phyloP scores from a whole-genome alignment of 192 early-diverging fungal genomes.

The Coemansia sp. region DNA sequence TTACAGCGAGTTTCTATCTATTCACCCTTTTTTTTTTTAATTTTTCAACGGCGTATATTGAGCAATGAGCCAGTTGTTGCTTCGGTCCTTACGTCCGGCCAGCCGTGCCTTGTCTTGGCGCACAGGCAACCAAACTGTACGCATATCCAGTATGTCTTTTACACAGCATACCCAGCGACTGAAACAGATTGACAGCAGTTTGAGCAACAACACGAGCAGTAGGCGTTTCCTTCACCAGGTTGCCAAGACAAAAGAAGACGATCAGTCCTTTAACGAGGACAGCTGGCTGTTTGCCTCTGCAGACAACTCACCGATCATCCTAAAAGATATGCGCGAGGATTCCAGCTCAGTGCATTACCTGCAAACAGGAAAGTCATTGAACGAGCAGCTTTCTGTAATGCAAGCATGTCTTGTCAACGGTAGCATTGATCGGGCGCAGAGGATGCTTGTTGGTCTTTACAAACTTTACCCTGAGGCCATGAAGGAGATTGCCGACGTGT shows the following conservation, averaged over 20 bases:
- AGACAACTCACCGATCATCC: conserved; percentile 12
- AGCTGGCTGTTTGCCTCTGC: conserved; percentile 25
- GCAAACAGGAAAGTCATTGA: conserved; percentile 50
- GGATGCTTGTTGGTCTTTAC: conserved; percentile 65
- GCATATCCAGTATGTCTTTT: no score
- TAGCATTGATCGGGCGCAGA: conserved; percentile 70
- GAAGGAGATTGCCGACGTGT: conserved; percentile 65
- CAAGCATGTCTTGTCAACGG: conserved; percentile 77
- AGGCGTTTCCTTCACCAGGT: conserved; percentile 23
- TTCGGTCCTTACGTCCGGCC: conserved; percentile 17
- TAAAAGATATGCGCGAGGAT: conserved; percentile 22
- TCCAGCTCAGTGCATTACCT: conserved; percentile 28
- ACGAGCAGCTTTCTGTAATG: conserved; percentile 76
- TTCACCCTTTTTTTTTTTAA: conserved; percentile 1
- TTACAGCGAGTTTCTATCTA: no score
- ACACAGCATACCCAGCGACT: no score
- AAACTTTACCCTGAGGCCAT: conserved; percentile 69
- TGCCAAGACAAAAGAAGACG: conserved; percentile 13
- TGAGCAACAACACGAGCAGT: background rate
- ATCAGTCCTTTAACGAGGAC: conserved; percentile 11
- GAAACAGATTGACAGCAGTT: no score
- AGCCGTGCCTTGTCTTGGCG: conserved; percentile 4
- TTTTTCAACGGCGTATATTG: background rate
- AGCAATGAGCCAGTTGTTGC: conserved; percentile 43
- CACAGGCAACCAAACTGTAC: no score